Conservation (phyloP, 176 grass and related monocot genomes). For the Carex littledalei region DNA sequence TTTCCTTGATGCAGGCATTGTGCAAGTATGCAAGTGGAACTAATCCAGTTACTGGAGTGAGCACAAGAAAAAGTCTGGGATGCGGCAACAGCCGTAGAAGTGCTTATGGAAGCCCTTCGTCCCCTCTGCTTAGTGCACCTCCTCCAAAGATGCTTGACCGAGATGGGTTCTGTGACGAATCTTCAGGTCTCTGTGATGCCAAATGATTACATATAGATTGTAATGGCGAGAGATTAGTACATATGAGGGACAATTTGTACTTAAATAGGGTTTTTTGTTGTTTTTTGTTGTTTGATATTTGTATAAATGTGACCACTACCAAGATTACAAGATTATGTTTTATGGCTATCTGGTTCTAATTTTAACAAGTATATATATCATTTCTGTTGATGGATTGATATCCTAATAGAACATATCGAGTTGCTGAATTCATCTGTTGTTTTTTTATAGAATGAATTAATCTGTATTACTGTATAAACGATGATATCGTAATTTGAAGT, state of each 20-base stretch:
- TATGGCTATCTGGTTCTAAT: slow-evolving; percentile 2
- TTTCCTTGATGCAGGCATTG: slow-evolving; percentile 47
- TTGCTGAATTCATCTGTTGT: background rate
- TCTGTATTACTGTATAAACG: background rate
- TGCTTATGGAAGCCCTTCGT: slow-evolving; percentile 93
- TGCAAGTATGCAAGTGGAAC: slow-evolving; percentile 92
- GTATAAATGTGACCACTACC: slow-evolving; percentile 19
- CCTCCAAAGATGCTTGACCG: slow-evolving; percentile 83
- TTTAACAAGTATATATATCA: background rate
- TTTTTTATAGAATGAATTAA: background rate
- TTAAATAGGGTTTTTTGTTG: background rate
- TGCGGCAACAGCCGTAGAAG: slow-evolving; percentile 77
- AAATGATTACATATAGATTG: slow-evolving; percentile 38
- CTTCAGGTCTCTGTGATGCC: slow-evolving; percentile 68
- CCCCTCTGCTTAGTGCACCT: slow-evolving; percentile 75
- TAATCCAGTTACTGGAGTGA: slow-evolving; percentile 72
- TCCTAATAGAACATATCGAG: background rate
- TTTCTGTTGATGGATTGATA: background rate
- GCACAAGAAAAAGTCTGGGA: slow-evolving; percentile 76
- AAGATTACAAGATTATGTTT: slow-evolving; percentile 23
- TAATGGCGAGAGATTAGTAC: slow-evolving; percentile 19
- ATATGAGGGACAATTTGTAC: slow-evolving; percentile 1
- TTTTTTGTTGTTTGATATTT: slow-evolving; percentile 3
- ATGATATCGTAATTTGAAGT: background rate
- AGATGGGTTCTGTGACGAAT: slow-evolving; percentile 76